Percentiles rank a stretch among this genome's conserved stretches.
Evolutionary conservation across 2,329 filamentous ascomycete species (phyloP).

Genomic region (Penicillium hesseltinei): DNA sequence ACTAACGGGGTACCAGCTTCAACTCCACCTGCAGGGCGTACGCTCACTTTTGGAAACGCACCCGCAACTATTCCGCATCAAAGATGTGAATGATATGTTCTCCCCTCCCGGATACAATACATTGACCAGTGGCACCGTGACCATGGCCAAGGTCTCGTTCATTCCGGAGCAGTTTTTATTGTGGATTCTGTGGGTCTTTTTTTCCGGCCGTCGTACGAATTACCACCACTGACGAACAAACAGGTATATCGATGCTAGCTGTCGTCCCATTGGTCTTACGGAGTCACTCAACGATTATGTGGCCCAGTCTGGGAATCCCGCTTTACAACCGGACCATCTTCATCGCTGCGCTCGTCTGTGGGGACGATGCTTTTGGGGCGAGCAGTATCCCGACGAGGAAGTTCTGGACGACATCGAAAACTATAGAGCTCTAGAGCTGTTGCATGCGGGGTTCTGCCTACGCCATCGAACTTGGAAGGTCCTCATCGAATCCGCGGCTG

Average conservation of each 20-base stretch:
- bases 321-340: constrained; percentile 34
- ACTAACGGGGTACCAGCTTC: constrained; percentile 16
- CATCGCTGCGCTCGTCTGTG: constrained; percentile 37
- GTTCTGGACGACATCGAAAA: constrained; percentile 42
- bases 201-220: neutral
- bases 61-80: constrained; percentile 32
- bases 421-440: constrained; percentile 35
- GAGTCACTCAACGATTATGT: constrained; percentile 36
- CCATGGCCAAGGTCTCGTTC: constrained; percentile 29
- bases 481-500: constrained; percentile 22
- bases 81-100: constrained; percentile 31
- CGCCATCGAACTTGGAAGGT: constrained; percentile 33
- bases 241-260: constrained; percentile 33
- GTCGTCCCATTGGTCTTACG: constrained; percentile 28
- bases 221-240: neutral
- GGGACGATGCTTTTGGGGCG: constrained; percentile 38
- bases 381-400: constrained; percentile 38
- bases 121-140: constrained; percentile 9
- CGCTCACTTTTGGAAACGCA: constrained; percentile 37
- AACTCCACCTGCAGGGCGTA: constrained; percentile 39
- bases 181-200: constrained; percentile 34
- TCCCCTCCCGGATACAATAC: constrained; percentile 19
- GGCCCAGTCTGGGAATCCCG: constrained; percentile 31
- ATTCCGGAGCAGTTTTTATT: constrained; percentile 38
- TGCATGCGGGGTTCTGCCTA: constrained; percentile 31